Evolutionary conservation across 106 monocot species (phyloP), one percentile per base, ranked within the genome.

Genomic region (Dendrobium chrysotoxum): DNA sequence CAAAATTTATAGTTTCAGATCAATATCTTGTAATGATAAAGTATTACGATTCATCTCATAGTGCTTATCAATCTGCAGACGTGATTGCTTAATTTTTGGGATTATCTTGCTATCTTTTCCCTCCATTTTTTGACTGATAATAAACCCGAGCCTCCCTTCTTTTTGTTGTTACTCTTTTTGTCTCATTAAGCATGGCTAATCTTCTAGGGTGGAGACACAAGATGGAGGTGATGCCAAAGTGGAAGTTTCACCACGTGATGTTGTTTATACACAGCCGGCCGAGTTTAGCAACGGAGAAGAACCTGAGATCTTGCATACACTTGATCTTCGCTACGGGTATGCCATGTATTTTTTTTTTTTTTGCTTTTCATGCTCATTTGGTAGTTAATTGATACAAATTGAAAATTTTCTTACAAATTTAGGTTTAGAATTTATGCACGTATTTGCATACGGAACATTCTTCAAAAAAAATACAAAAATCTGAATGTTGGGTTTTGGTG

Each of bases 251-350:
- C 99, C 99, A 53, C 92, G 99, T 85, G 99, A 99, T 87, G 85
- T 99, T 85, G 80, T 99, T 82, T 99, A 95, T 84, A 85, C 76
- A 74, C 85, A 99, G 79, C 75, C 88, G 81, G 95, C 95, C 78
- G 91, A 95, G 65, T 64, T 85, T 64, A 28, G 70, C 11, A 78
- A 90, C 68, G 90, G 86, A 78, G 92, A 90, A 86, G 84, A 91
- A 38, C 91, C 89, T 75, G 93, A 95, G 81, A 78, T 99, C 82
- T 83, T 95, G 42, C 93, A 91, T 84, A 93, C 86, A 84, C 99
- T 99, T 88, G 93, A 99, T 81, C 99, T 99, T 85, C 91, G 99
- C 55, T 99, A 99, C 87, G 93, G 95, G 95, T 95, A 95, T 83
- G 87, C 40, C 11, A 30, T 70, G 70, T 30, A 4, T 73, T 7